Conservation (phyloP, 768 basidiomycete species). For the Termitomyces sp. region DNA sequence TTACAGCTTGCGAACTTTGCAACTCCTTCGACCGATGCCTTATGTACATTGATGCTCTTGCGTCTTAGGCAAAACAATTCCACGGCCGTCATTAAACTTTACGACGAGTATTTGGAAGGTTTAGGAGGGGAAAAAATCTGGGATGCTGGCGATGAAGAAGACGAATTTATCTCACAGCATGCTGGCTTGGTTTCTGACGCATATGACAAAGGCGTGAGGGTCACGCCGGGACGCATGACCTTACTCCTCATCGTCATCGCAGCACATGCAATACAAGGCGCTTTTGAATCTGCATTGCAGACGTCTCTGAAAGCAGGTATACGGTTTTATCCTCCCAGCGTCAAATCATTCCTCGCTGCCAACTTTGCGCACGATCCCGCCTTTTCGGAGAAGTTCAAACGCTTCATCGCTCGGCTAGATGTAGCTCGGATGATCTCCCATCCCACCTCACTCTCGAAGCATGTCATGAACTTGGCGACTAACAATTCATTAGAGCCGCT, state of each 20-base stretch:
- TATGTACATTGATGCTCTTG: constrained; percentile 43
- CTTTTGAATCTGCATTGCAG: constrained; percentile 52
- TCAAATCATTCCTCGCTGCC: constrained; percentile 31
- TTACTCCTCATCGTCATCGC: constrained; percentile 49
- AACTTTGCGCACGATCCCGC: constrained; percentile 26
- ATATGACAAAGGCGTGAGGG: constrained; percentile 13
- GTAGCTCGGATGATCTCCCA: constrained; percentile 46
- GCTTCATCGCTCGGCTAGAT: constrained; percentile 42
- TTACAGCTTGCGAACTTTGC: constrained; percentile 34
- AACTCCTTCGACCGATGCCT: constrained; percentile 36
- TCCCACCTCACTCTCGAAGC: constrained; percentile 42
- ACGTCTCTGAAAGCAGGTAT: constrained; percentile 32
- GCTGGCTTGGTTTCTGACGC: constrained; percentile 13
- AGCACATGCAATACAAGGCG: constrained; percentile 53
- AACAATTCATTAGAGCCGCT: constrained; percentile 26
- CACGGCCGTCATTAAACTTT: constrained; percentile 38
- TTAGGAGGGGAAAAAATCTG: constrained; percentile 16
- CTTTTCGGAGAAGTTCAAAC: constrained; percentile 34
- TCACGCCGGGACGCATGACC: constrained; percentile 25
- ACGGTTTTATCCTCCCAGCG: constrained; percentile 27
- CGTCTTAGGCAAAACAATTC: constrained; percentile 36
- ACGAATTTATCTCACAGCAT: neutral
- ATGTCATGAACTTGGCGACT: constrained; percentile 40
- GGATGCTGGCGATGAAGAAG: constrained; percentile 14
- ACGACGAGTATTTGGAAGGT: constrained; percentile 28